Base-by-base conservation (phyloP, 1,284 basidiomycete genomes). In the Leccinum cinnamomeum region DNA sequence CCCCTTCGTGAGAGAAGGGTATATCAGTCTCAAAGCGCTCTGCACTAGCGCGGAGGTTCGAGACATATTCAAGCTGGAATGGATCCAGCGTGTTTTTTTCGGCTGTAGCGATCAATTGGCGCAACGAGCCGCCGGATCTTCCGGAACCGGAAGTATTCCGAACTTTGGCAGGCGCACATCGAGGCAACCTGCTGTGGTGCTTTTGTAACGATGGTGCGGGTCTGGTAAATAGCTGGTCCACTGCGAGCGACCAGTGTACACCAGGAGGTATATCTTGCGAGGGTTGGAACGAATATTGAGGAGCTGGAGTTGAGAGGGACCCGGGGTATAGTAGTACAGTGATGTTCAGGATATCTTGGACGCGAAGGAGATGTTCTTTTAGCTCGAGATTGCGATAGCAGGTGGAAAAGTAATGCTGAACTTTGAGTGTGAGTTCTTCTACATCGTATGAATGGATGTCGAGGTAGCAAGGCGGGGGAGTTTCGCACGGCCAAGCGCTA, bases 11-110 rank as follows among this genome's bases (percentile, higher is more conserved):
- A 35, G 30, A 16, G 28, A 59, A 1, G 25, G 25, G 8, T 6
- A 10, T 57, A 2, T 46, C 16, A 37, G 10, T 30, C 37, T 37
- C 2, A 35, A 44, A 8, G 16, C 14, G 23, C 16, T 61, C 30
- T 16, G 62, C 64, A 41, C 71, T 75, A 6, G 33, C 5, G 7
- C 56, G 62, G 2, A 72, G 69, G 20, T 63, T 60, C 2, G 60
- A 44, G 4, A 56, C 57, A n/a, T 72, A 75, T 12, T 39, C 41
- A 7, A 8, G 25, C 7, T 69, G 69, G 7, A 72, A 75, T 25
- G 30, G 14, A n/a, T 60, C 53, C 3, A 4, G 48, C 7, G 67
- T 53, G 5, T 62, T 60, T 5, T 41, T 30, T 7, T 53, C 57
- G 10, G 60, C 60, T 2, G 33, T 58, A 2, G 37, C 14, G 3